phyloP scores from a whole-genome alignment of 768 basidiomycete genomes.

The Podaxis carcinomalis region DNA sequence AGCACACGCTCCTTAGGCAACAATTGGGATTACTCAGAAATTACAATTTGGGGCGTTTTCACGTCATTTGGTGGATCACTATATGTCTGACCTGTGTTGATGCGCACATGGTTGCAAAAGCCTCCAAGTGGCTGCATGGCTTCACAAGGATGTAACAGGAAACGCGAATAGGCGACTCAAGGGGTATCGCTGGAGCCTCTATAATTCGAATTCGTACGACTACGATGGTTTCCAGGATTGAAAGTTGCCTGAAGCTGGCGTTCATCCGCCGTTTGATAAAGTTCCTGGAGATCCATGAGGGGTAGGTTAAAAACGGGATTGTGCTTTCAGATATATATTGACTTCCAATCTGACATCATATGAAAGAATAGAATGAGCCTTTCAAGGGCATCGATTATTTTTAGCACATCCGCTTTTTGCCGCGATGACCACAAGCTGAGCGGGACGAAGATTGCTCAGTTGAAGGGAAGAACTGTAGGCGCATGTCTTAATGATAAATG shows the following conservation, averaged over 20 bases:
- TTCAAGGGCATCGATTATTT: neutral
- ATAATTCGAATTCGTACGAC: too few relatives aligned
- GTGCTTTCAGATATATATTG: neutral
- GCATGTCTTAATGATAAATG: neutral
- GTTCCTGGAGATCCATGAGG: neutral
- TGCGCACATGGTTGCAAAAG: neutral
- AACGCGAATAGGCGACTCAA: neutral
- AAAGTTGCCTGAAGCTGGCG: too few relatives aligned
- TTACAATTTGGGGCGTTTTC: neutral
- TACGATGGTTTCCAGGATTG: too few relatives aligned
- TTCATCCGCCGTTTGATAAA: too few relatives aligned
- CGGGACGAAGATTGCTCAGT: neutral
- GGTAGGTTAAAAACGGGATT: neutral
- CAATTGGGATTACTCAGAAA: neutral
- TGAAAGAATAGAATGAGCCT: too few relatives aligned
- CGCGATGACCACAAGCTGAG: neutral
- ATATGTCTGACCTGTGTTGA: neutral
- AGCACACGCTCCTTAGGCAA: neutral
- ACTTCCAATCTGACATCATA: neutral
- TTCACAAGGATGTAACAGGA: neutral
- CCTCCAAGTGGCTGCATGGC: neutral
- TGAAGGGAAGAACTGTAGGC: neutral
- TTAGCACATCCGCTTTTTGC: neutral
- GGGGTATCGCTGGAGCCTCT: too few relatives aligned
- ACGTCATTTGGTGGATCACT: neutral